Percentiles rank a stretch among this genome's conserved stretches.
phyloP scores from a whole-genome alignment of 768 basidiomycete genomes.

The Mycena crocata region DNA sequence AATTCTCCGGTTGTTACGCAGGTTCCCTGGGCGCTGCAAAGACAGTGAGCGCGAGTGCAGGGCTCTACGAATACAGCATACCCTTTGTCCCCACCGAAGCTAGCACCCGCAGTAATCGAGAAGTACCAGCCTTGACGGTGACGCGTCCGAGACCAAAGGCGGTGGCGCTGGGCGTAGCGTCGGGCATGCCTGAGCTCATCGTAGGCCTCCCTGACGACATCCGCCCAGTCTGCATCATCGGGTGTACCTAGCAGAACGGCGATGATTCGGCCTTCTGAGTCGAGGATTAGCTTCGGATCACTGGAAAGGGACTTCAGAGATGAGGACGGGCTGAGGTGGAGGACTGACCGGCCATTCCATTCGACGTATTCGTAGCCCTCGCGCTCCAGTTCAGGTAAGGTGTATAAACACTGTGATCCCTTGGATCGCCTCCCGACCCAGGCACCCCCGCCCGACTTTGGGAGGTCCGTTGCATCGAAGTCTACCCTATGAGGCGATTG shows the following conservation, averaged over 20 bases:
- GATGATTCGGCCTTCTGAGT: background rate
- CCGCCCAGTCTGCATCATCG: background rate
- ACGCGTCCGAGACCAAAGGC: too few relatives aligned
- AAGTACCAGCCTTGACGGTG: too few relatives aligned
- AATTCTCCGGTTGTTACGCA: background rate
- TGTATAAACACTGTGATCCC: background rate
- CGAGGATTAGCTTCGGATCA: constrained; percentile 3
- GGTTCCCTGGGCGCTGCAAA: constrained; percentile 1
- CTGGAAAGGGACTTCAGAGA: too few relatives aligned
- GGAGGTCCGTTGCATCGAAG: too few relatives aligned
- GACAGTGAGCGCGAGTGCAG: background rate
- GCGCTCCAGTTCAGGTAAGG: background rate
- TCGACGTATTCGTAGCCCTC: background rate
- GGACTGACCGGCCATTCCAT: too few relatives aligned
- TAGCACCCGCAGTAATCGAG: too few relatives aligned
- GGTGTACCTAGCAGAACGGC: background rate
- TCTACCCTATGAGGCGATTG: background rate
- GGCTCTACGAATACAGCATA: background rate
- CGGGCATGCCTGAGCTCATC: too few relatives aligned
- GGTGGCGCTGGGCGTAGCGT: too few relatives aligned
- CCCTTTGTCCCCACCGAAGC: constrained; percentile 3
- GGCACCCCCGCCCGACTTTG: too few relatives aligned
- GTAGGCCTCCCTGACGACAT: background rate
- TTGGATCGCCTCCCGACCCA: background rate
- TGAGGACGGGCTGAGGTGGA: too few relatives aligned